Evolutionary conservation across 805 yeast genomes (phyloP).

Genomic region (Wickerhamiella musiphila): DNA sequence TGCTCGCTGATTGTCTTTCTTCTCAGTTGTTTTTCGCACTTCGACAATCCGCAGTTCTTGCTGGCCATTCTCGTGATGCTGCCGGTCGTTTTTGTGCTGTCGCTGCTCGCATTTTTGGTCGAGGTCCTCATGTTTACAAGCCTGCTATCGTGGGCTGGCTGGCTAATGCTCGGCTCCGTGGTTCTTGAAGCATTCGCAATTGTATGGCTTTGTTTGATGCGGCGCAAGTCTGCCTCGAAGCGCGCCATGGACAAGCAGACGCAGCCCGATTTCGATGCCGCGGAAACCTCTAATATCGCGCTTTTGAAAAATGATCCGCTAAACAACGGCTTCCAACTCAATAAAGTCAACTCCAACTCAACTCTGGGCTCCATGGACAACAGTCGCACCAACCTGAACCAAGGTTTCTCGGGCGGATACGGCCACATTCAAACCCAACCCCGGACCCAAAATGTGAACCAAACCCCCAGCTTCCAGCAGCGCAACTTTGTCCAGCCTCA

Average conservation of each 20-base stretch:
- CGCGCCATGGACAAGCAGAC: constrained; percentile 1
- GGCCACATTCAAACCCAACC: no score
- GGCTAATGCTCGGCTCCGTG: constrained; percentile 62
- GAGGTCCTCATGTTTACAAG: constrained; percentile 69
- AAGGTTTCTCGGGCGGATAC: no score
- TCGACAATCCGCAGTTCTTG: constrained; percentile 27
- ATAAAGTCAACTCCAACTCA: no score
- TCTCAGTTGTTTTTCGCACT: constrained; percentile 26
- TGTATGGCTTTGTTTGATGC: constrained; percentile 50
- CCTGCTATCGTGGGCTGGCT: constrained; percentile 64
- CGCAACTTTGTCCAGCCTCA: neutral
- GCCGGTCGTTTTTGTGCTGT: constrained; percentile 48
- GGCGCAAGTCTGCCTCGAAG: constrained; percentile 28
- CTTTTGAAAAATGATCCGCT: constrained; percentile 1
- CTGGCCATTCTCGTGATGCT: constrained; percentile 40
- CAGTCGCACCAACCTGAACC: neutral
- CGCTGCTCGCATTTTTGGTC: constrained; percentile 59
- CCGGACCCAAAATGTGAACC: neutral
- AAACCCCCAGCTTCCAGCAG: neutral
- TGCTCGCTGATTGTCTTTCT: constrained; percentile 32
- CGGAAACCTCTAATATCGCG: constrained; percentile 2
- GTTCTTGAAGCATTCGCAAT: constrained; percentile 46
- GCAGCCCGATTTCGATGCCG: constrained; percentile 1
- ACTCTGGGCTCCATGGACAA: no score
- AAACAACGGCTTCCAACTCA: no score